Evolutionary conservation across 2,329 filamentous ascomycete species (phyloP).

Genomic region (Penicillium sclerotigenum): DNA sequence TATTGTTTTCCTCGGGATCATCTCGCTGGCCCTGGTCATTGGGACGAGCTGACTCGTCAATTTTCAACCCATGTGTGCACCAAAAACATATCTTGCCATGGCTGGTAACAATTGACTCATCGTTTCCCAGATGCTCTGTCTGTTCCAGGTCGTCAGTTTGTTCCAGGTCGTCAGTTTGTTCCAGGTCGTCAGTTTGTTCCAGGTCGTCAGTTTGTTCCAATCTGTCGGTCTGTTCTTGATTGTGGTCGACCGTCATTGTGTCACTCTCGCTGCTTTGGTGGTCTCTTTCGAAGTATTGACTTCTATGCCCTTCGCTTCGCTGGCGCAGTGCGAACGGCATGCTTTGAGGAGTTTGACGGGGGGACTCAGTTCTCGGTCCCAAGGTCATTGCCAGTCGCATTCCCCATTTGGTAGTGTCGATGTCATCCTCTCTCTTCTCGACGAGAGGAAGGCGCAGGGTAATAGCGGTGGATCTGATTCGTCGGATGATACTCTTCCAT

Average conservation of each 20-base stretch:
- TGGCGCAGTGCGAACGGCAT: background rate
- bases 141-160: background rate
- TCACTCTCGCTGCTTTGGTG: background rate
- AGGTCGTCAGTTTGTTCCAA: background rate
- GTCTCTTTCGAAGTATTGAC: background rate
- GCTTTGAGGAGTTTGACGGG: background rate
- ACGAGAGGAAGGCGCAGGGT: constrained; percentile 1
- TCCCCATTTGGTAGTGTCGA: background rate
- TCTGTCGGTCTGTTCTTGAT: background rate
- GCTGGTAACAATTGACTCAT: constrained; percentile 11
- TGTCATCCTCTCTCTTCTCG: background rate
- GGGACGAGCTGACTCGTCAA: background rate
- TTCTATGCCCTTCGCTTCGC: background rate
- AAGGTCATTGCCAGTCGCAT: background rate
- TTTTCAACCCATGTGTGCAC: constrained; percentile 12
- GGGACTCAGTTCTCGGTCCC: background rate
- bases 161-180: background rate
- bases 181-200: background rate
- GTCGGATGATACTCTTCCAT: constrained; percentile 14
- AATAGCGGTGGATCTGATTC: constrained; percentile 14
- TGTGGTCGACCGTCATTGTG: background rate
- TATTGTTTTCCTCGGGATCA: too few relatives aligned
- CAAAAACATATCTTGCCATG: constrained; percentile 24
- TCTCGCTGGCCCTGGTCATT: background rate
- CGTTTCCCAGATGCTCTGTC: background rate